Evolutionary conservation across 768 basidiomycete species (phyloP).

Genomic region (Imleria badia): DNA sequence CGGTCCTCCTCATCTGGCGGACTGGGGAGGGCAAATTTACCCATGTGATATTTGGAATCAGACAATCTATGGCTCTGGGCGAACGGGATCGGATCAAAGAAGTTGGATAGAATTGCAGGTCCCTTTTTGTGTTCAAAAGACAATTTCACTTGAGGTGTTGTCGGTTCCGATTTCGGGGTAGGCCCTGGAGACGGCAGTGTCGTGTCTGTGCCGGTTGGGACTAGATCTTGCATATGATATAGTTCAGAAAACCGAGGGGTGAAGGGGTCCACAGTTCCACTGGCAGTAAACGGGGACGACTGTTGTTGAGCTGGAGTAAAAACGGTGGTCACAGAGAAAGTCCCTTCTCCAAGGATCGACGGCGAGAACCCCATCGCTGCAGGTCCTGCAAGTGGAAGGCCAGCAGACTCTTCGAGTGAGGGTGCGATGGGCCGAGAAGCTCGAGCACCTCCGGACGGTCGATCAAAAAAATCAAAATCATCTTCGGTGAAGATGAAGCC

Average conservation of each 20-base stretch:
- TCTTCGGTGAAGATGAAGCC: conserved; percentile 71
- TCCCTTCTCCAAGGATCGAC: conserved; percentile 28
- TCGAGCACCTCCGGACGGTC: conserved; percentile 39
- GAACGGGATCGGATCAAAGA: conserved; percentile 78
- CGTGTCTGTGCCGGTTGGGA: conserved; percentile 39
- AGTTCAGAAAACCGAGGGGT: conserved; percentile 24
- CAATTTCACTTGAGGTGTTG: conserved; percentile 55
- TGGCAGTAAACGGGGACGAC: conserved; percentile 30
- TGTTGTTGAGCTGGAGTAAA: conserved; percentile 31
- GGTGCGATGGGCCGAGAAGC: conserved; percentile 16
- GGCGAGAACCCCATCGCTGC: conserved; percentile 37
- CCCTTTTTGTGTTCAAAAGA: conserved; percentile 28
- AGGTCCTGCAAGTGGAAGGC: conserved; percentile 34
- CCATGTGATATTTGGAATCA: conserved; percentile 72
- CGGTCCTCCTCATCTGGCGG: conserved; percentile 54
- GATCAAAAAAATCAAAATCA: conserved; percentile 87
- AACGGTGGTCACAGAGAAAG: conserved; percentile 22
- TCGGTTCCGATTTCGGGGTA: conserved; percentile 49
- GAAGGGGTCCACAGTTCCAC: conserved; percentile 20
- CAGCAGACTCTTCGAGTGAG: conserved; percentile 20
- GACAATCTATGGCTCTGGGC: conserved; percentile 56
- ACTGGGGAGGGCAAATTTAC: conserved; percentile 72
- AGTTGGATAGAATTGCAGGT: conserved; percentile 21
- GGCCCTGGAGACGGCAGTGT: conserved; percentile 52
- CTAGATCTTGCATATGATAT: conserved; percentile 27